Base-by-base conservation (phyloP, 2,329 filamentous ascomycete genomes). In the Trichophyton schoenleinii region DNA sequence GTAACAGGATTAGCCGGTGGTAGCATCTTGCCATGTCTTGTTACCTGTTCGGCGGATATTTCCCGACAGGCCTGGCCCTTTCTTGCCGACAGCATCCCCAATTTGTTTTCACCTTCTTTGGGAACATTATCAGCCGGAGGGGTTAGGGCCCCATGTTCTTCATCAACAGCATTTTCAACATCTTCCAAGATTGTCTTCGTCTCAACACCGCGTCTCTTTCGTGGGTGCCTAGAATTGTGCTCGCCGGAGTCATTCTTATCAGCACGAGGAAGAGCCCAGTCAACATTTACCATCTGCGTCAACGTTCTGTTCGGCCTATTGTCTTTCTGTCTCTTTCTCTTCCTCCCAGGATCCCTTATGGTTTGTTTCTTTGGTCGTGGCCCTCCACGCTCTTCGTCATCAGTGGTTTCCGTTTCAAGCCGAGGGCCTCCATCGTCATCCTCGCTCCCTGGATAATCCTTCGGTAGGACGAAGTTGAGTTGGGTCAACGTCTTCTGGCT, bases 401-500 rank as follows among this genome's bases (percentile, higher is more conserved):
- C 67, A 63, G 6, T 7, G n/a, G 71, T 42, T 8, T 64, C 60
- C 38, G 67, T 63, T 7, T 70, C 66, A 20, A 73, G 73, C 44
- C 71, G 66, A n/a, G 72, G 67, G 34, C 69, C 63, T 4, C 69
- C 68, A 49, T 70, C 62, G 57, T 70, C 68, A 48, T 70, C 62
- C 57, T 68, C 66, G 38, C n/a, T 44, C 3, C 61, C 58, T 48
- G 59, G 11, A 42, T 28, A 63, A 62, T 64, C 59, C 58, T 64
- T 44, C 60, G 66, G 49, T 1, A 69, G 69, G 53, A 74, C 72
- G 58, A 71, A 76, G 42, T 72, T 73, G 57, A 77, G 73, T 61
- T 77, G 74, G 0, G 74, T 77, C 15, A 77, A 68, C 0, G 74
- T 77, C 1, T 72, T 70, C 55, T 77, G 74, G 13, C 68, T 70